Evolutionary conservation across 768 basidiomycete genomes (phyloP), one percentile per base, ranked within the genome.

Genomic region (Tricholoma sp.): DNA sequence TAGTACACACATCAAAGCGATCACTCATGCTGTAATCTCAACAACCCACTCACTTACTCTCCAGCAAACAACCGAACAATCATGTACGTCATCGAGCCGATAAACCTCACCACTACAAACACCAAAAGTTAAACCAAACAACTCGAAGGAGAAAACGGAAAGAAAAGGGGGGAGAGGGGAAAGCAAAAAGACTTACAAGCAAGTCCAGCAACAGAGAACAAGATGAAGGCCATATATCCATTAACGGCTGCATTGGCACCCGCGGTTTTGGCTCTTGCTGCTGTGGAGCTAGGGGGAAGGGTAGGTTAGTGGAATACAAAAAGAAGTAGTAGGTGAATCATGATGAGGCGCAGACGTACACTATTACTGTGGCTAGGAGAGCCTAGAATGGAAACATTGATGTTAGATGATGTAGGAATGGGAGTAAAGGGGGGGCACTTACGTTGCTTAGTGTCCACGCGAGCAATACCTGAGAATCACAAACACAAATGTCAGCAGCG

Each of bases 361-460:
- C 79, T 45, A 96, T 85, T 32, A 79, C 79, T 39, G 91, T 90
- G 1, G 83, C 91, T 4, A 96, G 75, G 22, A 91, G 74, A 9
- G 77, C 86, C 85, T 88, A 41, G 9, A 3, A 43, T 10, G 9
- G 41, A 41, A 41, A 9, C 6, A 57, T 29, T 24, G 21, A 64
- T 52, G 4, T 66, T 34, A 63, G 59, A 19, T 16, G n/a, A 32
- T 50, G 24, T 6, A 24, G 6, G n/a, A 21, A 41, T 39, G 37
- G 7, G 5, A n/a, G 37, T 5, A 27, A 5, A 2, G 24, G 24
- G 24, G 24, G 24, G 16, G 7, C 37, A 68, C 75, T 64, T 64
- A 86, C 88, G 71, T 97, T 97, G 47, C 86, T 85, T 67, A 98
- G 72, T 8, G 89, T 89, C 94, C 94, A 99, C 6, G 85, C 82